Percentiles rank a stretch among this genome's conserved stretches.
phyloP scores from a whole-genome alignment of 768 basidiomycete species.

The Mrakia frigida region DNA sequence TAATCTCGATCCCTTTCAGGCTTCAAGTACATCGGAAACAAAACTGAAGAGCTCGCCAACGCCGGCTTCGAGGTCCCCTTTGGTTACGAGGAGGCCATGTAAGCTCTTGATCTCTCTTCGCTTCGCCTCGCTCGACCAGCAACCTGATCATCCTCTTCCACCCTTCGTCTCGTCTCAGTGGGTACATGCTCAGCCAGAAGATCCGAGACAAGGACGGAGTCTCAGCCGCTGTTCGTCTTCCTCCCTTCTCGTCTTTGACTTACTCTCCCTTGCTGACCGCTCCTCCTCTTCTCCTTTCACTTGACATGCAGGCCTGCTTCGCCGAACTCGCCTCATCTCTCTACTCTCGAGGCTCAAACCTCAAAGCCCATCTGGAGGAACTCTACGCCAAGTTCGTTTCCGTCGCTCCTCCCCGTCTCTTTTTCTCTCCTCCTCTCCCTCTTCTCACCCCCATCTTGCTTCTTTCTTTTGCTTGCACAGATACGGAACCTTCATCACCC shows the following conservation, averaged over 20 bases:
- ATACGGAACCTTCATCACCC: constrained; percentile 68
- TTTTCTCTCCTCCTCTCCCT: neutral
- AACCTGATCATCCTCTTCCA: neutral
- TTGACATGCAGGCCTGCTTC: constrained; percentile 54
- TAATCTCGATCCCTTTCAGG: constrained; percentile 39
- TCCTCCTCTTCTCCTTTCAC: neutral
- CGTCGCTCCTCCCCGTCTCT: neutral
- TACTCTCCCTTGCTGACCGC: neutral
- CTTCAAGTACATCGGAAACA: constrained; percentile 88
- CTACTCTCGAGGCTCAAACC: constrained; percentile 53
- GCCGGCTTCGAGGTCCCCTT: constrained; percentile 70
- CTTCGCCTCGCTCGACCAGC: neutral
- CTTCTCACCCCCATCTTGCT: neutral
- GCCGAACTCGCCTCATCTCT: constrained; percentile 61
- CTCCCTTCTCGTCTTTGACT: neutral
- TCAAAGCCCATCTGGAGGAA: constrained; percentile 55
- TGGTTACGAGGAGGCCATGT: constrained; percentile 79
- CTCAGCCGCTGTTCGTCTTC: constrained; percentile 59
- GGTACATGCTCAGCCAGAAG: constrained; percentile 75
- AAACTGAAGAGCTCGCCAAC: constrained; percentile 59
- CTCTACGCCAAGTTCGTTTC: constrained; percentile 38
- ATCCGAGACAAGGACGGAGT: constrained; percentile 86
- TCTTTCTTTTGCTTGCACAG: constrained; percentile 55
- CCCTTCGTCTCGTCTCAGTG: constrained; percentile 39
- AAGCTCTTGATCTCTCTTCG: neutral